A percentile compares a stretch with the other conserved stretches of the same genome.
These are phyloP conservation scores for Jamesozyma spencerorum DNA, from an alignment of 805 yeast species.

Conservation along the genomic window DNA sequence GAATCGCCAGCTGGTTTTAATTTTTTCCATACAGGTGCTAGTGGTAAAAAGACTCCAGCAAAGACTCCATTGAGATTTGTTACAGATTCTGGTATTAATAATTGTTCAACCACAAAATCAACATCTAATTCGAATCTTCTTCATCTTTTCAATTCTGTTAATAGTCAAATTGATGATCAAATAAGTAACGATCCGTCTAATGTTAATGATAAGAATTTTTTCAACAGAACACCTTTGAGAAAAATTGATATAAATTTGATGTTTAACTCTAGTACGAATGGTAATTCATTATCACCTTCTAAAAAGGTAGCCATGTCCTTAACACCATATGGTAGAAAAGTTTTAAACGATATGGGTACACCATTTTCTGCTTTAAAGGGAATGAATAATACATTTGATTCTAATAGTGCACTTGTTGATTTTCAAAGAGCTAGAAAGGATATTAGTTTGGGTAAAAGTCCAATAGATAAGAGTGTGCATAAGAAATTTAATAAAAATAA, in stretches of 20 bases:
- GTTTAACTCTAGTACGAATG: slow-evolving; percentile 21
- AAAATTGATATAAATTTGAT: slow-evolving; percentile 28
- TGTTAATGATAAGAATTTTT: slow-evolving; percentile 4
- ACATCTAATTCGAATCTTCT: slow-evolving; percentile 8
- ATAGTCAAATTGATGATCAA: slow-evolving; percentile 4
- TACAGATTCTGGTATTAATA: slow-evolving; percentile 11
- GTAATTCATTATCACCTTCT: slow-evolving; percentile 24
- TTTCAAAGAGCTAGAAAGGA: slow-evolving; percentile 28
- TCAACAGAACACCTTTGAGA: slow-evolving; percentile 22
- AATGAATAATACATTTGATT: slow-evolving; percentile 8
- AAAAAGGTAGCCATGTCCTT: slow-evolving; percentile 22
- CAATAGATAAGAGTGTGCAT: slow-evolving; percentile 5
- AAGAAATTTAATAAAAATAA: slow-evolving; percentile 1
- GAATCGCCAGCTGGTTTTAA: slow-evolving; percentile 29
- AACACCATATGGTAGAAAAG: slow-evolving; percentile 29
- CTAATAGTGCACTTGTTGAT: slow-evolving; percentile 28
- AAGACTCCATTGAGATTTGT: slow-evolving; percentile 29
- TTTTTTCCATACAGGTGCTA: slow-evolving; percentile 14
- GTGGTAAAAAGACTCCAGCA: slow-evolving; percentile 23
- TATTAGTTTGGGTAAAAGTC: slow-evolving; percentile 9
- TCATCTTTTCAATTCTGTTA: slow-evolving; percentile 8
- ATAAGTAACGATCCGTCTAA: neutral
- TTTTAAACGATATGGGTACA: slow-evolving; percentile 27
- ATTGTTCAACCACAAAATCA: slow-evolving; percentile 6
- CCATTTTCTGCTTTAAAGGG: slow-evolving; percentile 16